A percentile compares a stretch with the other conserved stretches of the same genome.
These are phyloP conservation scores for Penicillium sp. DNA, from an alignment of 2,329 filamentous ascomycete species.

Conservation along the genomic window DNA sequence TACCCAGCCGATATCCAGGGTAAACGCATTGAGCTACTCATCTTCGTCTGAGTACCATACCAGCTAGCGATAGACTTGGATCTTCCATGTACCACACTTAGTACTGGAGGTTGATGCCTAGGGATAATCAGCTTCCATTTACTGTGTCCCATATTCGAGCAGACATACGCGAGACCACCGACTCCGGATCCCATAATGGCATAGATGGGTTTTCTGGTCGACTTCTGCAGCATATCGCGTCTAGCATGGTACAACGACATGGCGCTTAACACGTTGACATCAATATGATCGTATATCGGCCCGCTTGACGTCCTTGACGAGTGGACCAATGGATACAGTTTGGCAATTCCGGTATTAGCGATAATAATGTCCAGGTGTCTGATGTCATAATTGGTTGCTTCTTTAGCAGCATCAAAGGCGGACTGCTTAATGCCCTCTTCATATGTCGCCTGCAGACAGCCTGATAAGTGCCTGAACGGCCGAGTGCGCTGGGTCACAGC, in stretches of 20 bases:
- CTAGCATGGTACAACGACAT: conserved; percentile 35
- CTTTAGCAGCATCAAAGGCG: conserved; percentile 26
- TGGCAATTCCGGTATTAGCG: conserved; percentile 39
- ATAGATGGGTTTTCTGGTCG: not conserved
- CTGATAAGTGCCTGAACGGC: conserved; percentile 25
- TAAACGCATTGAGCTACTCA: not conserved
- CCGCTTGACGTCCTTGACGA: conserved; percentile 32
- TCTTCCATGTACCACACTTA: not conserved
- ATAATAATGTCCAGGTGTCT: conserved; percentile 37
- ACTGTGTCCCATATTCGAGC: not conserved
- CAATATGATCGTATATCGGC: conserved; percentile 26
- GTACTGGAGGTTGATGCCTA: not conserved
- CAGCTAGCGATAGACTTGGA: not conserved
- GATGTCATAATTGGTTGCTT: conserved; percentile 27
- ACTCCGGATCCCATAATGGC: not conserved
- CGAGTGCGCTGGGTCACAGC: conserved; percentile 32
- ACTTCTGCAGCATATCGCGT: conserved; percentile 31
- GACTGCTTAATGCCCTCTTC: conserved; percentile 29
- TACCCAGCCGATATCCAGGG: not conserved
- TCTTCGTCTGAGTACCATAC: not conserved
- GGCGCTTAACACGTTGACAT: conserved; percentile 32
- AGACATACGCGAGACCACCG: not conserved
- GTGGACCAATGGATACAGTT: conserved; percentile 19
- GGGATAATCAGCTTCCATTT: not conserved
- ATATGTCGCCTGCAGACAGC: conserved; percentile 24